Percentiles rank a stretch among this genome's conserved stretches.
phyloP scores from a whole-genome alignment of 805 yeast genomes.

The Wickerhamiella australiensis region DNA sequence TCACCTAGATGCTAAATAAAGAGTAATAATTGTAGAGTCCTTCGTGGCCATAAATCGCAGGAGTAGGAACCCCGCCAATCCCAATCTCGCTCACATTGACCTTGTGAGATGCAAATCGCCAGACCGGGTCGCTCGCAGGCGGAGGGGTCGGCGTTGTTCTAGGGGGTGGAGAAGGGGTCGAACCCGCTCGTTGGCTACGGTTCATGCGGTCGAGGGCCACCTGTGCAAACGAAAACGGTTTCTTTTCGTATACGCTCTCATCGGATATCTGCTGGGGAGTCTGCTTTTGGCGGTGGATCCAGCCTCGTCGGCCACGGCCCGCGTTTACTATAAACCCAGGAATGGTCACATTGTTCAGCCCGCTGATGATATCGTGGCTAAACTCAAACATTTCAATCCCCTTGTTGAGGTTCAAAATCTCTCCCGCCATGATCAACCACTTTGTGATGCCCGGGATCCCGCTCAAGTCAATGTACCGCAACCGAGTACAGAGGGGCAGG shows the following conservation, averaged over 20 bases:
- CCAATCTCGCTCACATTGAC: slow-evolving; percentile 28
- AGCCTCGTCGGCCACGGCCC: slow-evolving; percentile 63
- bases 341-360: slow-evolving; percentile 24
- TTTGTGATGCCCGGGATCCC: slow-evolving; percentile 48
- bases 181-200: background rate
- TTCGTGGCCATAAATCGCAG: slow-evolving; percentile 16
- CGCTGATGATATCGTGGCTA: slow-evolving; percentile 22
- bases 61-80: slow-evolving; percentile 23
- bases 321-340: slow-evolving; percentile 30
- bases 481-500: slow-evolving; percentile 21
- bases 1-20: slow-evolving; percentile 13
- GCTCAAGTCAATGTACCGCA: slow-evolving; percentile 54
- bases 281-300: slow-evolving; percentile 41
- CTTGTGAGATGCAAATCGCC: slow-evolving; percentile 28
- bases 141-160: slow-evolving; percentile 11
- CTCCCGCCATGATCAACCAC: slow-evolving; percentile 44
- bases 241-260: background rate
- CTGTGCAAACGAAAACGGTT: slow-evolving; percentile 22
- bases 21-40: slow-evolving; percentile 18
- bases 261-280: background rate
- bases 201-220: slow-evolving; percentile 20
- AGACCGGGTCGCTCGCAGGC: slow-evolving; percentile 20
- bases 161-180: background rate
- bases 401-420: slow-evolving; percentile 36
- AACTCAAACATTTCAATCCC: slow-evolving; percentile 55